Base-by-base conservation (phyloP, 768 basidiomycete species). In the Boletus rex-veris region DNA sequence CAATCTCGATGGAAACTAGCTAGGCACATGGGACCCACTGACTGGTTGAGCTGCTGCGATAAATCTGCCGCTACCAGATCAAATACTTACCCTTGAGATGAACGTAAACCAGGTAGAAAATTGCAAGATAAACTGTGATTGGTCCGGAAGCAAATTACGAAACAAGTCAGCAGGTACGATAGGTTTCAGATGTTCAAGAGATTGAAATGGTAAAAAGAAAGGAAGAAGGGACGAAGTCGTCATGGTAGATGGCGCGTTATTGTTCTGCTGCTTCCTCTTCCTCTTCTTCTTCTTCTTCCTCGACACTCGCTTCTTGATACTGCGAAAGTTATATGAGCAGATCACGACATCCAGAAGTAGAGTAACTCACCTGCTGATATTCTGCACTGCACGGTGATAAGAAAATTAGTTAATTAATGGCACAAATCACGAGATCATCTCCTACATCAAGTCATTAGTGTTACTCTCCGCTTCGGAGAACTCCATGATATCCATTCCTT, bases 381-480 rank as follows among this genome's bases (percentile, higher is more conserved):
- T 98, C 94, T 52, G 90, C 80, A 54, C 89, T 91, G 48, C n/a
- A 57, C 3, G 3, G 21, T 24, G 30, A 48, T n/a, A 54, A 50
- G 31, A 45, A 61, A 48, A 38, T 56, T 36, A 59, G 37, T 15
- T 21, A 24, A 57, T 9, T 9, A 54, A 41, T 38, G 35, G 30
- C 26, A 54, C 4, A 47, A 48, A 51, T 15, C 21, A 24, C 7
- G 19, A 54, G 18, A 59, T 11, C 7, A n/a, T 24, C 16, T 74
- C 90, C 69, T 68, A 92, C 90, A 92, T 85, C 45, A 93, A 69
- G 73, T 93, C 92, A 3, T 77, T 79, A 3, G 81, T 75, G 66
- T 92, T 92, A 65, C 87, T 92, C 73, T 92, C 90, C 0, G 92
- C 91, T 69, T 93, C 91, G 0, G 87, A 80, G 70, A 93, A 92